Evolutionary conservation across 164 flowering plant species (phyloP).

Genomic region (Santalum album): DNA sequence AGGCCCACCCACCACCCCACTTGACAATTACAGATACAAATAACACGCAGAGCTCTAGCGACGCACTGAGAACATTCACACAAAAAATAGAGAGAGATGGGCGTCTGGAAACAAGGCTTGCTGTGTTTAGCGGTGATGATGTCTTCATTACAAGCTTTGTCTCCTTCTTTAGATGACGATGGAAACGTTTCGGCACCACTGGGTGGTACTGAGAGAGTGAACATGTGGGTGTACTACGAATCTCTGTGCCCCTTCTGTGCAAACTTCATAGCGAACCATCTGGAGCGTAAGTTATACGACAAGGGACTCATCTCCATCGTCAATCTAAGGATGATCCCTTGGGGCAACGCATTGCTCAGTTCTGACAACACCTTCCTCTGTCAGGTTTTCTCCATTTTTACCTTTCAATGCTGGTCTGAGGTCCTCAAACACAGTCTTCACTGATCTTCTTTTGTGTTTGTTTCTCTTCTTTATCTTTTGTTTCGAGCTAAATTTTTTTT

Average conservation of each 20-base stretch:
- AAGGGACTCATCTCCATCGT: conserved; percentile 35
- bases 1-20: too few species aligned
- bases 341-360: conserved; percentile 36
- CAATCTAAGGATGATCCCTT: conserved; percentile 39
- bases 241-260: conserved; percentile 51
- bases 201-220: conserved; percentile 16
- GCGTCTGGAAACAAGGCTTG: too few species aligned
- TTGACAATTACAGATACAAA: too few species aligned
- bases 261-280: conserved; percentile 34
- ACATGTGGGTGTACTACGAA: conserved; percentile 37
- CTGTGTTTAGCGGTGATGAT: too few species aligned
- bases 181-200: too few species aligned
- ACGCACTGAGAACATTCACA: too few species aligned
- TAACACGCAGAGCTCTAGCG: too few species aligned
- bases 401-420: background rate
- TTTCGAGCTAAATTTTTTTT: background rate
- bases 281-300: conserved; percentile 20
- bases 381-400: conserved; percentile 30
- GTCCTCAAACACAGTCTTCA: too few species aligned
- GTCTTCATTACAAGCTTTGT: too few species aligned
- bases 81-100: too few species aligned
- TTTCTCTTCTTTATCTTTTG: background rate
- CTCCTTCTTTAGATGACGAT: too few species aligned
- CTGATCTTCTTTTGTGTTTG: background rate
- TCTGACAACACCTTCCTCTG: conserved; percentile 29